Conservation (phyloP, 2,329 filamentous ascomycete genomes). For the Ascocoryne sarcoides region DNA sequence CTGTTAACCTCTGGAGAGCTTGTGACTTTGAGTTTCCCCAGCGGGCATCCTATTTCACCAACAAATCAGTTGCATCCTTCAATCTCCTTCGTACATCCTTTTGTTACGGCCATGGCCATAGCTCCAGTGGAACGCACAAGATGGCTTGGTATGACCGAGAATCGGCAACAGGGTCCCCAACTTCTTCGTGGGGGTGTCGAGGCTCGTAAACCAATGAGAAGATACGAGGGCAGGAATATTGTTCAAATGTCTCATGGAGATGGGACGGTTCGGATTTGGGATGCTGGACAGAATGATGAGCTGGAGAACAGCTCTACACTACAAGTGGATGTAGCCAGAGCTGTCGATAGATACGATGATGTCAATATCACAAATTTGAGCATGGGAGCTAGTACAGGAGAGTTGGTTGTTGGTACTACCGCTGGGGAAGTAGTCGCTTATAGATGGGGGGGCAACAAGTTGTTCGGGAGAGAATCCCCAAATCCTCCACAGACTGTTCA, state of each 20-base stretch:
- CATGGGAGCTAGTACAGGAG: constrained; percentile 71
- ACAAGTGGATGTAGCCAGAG: constrained; percentile 79
- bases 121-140: constrained; percentile 65
- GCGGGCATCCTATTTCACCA: constrained; percentile 80
- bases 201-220: constrained; percentile 57
- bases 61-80: constrained; percentile 90
- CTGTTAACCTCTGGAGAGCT: constrained; percentile 81
- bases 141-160: constrained; percentile 90
- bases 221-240: constrained; percentile 76
- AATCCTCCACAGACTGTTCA: constrained; percentile 48
- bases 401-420: constrained; percentile 73
- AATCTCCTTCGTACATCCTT: constrained; percentile 82
- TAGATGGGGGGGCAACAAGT: constrained; percentile 75
- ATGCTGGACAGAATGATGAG: constrained; percentile 83
- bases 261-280: constrained; percentile 86
- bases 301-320: constrained; percentile 77
- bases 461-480: constrained; percentile 53
- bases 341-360: constrained; percentile 69
- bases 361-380: constrained; percentile 73
- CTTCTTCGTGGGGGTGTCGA: constrained; percentile 74
- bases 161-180: constrained; percentile 65
- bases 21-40: constrained; percentile 84
- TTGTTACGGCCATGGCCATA: constrained; percentile 65
- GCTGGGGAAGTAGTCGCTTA: constrained; percentile 83
- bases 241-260: constrained; percentile 84